phyloP scores from a whole-genome alignment of 345 rosid genomes.

The Sonneratia alba region DNA sequence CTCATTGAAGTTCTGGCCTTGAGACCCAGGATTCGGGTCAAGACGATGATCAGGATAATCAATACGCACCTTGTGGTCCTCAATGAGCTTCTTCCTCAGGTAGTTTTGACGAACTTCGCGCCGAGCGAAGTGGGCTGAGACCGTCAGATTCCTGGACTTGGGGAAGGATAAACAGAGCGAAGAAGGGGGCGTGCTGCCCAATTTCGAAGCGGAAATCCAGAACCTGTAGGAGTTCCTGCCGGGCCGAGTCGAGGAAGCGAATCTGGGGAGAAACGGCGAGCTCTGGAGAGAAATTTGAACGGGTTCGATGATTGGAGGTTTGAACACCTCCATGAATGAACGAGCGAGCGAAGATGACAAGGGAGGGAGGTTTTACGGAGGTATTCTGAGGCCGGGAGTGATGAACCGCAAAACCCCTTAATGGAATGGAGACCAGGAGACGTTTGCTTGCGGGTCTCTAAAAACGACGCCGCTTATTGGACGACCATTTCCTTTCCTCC shows the following conservation, averaged over 20 bases:
- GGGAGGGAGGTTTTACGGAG: background rate
- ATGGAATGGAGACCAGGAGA: too few species aligned
- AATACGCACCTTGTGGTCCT: constrained; percentile 46
- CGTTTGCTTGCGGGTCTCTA: too few species aligned
- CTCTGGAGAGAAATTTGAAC: constrained; percentile 3
- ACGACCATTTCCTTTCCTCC: too few species aligned
- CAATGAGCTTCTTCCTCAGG: constrained; percentile 51
- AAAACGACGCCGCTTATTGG: too few species aligned
- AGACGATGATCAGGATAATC: constrained; percentile 14
- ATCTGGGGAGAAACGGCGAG: constrained; percentile 27
- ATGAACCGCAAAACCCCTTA: too few species aligned
- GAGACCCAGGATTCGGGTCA: constrained; percentile 23
- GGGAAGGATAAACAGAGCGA: constrained; percentile 14
- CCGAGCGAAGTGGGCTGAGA: constrained; percentile 52
- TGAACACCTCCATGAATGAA: constrained; percentile 27
- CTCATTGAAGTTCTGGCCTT: constrained; percentile 2
- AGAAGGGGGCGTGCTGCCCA: constrained; percentile 10
- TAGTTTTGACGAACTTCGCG: constrained; percentile 51
- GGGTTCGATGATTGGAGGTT: constrained; percentile 14
- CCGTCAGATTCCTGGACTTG: constrained; percentile 11
- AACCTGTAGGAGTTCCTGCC: constrained; percentile 15
- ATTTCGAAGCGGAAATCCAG: constrained; percentile 19
- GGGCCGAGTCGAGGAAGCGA: constrained; percentile 14
- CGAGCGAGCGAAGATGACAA: background rate
- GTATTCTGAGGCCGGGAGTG: too few species aligned